A percentile compares a stretch with the other conserved stretches of the same genome.
Conservation (phyloP, 345 rosid species). For the Chamaenerion angustifolium region DNA sequence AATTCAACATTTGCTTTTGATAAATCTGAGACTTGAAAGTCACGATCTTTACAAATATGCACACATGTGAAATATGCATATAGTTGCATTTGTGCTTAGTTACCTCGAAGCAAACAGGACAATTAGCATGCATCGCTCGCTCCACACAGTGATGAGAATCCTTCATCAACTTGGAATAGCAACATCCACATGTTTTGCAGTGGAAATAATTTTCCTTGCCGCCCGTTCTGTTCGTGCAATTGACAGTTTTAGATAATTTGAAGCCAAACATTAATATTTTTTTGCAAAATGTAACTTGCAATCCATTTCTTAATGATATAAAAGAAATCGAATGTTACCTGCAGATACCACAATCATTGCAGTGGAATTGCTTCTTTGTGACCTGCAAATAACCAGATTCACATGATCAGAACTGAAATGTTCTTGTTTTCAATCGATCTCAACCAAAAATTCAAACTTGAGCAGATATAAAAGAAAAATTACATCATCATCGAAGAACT, state of each 20-base stretch:
- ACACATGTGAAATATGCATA: too few relatives aligned
- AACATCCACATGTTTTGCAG: slow-evolving; percentile 49
- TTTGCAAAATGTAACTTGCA: not conserved
- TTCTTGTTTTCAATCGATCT: not conserved
- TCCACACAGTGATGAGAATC: slow-evolving; percentile 44
- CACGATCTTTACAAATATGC: too few relatives aligned
- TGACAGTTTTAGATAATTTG: too few relatives aligned
- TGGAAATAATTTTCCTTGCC: slow-evolving; percentile 52
- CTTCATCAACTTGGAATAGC: slow-evolving; percentile 32
- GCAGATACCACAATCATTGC: slow-evolving; percentile 54
- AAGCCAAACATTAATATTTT: not conserved
- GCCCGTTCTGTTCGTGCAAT: slow-evolving; percentile 25
- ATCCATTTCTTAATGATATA: not conserved
- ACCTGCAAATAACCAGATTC: slow-evolving; percentile 26
- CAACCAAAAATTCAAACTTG: too few relatives aligned
- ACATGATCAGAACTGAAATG: slow-evolving; percentile 5
- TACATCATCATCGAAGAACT: slow-evolving; percentile 66
- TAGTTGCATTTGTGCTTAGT: not conserved
- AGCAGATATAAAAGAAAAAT: not conserved
- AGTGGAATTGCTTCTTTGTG: slow-evolving; percentile 50
- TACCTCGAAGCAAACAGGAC: slow-evolving; percentile 72
- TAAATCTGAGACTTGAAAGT: too few relatives aligned
- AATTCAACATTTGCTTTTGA: too few relatives aligned
- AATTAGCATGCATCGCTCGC: slow-evolving; percentile 60
- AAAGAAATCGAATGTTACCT: slow-evolving; percentile 16